Evolutionary conservation across 805 yeast species (phyloP).

Genomic region (Tanozyma kutaoensis): DNA sequence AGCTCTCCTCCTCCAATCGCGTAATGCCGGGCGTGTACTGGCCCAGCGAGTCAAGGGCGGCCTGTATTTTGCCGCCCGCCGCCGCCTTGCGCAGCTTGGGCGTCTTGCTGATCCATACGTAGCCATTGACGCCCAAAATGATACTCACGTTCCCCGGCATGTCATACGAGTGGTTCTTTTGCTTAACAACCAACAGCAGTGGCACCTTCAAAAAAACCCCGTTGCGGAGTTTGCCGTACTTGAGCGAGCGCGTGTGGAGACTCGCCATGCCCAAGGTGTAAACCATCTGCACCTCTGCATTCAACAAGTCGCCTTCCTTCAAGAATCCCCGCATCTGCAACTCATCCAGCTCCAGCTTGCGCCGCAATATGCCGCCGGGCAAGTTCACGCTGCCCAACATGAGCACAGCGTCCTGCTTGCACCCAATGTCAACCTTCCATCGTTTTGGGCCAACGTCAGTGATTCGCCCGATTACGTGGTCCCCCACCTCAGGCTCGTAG

Average conservation of each 20-base stretch:
- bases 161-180: constrained; percentile 76
- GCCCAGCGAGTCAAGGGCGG: constrained; percentile 31
- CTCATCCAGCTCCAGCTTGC: constrained; percentile 93
- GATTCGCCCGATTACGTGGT: constrained; percentile 86
- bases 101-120: constrained; percentile 79
- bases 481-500: constrained; percentile 91
- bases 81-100: too few relatives aligned
- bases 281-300: constrained; percentile 90
- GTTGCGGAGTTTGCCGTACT: constrained; percentile 89
- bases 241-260: constrained; percentile 86
- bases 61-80: too few relatives aligned
- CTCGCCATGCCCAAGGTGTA: constrained; percentile 88
- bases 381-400: constrained; percentile 92
- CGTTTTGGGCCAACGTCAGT: constrained; percentile 88
- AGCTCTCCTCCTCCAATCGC: constrained; percentile 80
- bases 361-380: constrained; percentile 92
- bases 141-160: constrained; percentile 91
- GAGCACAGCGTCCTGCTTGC: constrained; percentile 82
- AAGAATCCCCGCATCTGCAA: constrained; percentile 87
- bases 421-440: constrained; percentile 96
- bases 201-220: constrained; percentile 80
- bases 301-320: constrained; percentile 90
- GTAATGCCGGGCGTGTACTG: constrained; percentile 60
- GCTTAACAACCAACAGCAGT: constrained; percentile 65
- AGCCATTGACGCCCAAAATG: constrained; percentile 91